Evolutionary conservation across 73 alveolate species (phyloP).

Genomic region (Paramecium pentaurelia): DNA sequence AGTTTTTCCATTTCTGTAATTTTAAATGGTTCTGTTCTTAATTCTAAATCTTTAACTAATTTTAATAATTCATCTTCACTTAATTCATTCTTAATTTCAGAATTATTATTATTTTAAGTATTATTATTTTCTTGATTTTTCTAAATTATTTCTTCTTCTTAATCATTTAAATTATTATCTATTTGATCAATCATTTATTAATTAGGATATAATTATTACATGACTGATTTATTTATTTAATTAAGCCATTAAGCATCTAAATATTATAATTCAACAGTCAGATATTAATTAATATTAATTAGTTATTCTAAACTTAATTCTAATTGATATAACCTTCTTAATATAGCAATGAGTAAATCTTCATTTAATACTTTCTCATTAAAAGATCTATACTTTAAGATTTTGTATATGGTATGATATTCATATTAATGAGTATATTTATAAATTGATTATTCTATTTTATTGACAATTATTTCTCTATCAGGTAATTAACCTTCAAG

Average conservation of each 20-base stretch:
- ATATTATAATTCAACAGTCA: constrained; percentile 15
- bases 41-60: not conserved
- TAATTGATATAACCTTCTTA: not conserved
- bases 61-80: not conserved
- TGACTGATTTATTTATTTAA: not conserved
- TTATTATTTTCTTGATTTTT: not conserved
- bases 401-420: not conserved
- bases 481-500: not conserved
- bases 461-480: not conserved
- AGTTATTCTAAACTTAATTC: not conserved
- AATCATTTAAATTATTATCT: not conserved
- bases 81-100: not conserved
- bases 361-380: not conserved
- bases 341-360: not conserved
- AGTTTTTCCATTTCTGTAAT: not conserved
- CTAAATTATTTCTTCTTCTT: not conserved
- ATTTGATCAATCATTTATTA: not conserved
- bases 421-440: constrained; percentile 5
- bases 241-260: not conserved
- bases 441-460: not conserved
- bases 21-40: not conserved
- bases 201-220: not conserved
- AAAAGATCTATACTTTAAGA: not conserved
- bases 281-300: not conserved
- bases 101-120: not conserved